These are phyloP conservation scores for Rugosomyces carneus DNA, from an alignment of 1,284 basidiomycete species.

Conservation along the genomic window DNA sequence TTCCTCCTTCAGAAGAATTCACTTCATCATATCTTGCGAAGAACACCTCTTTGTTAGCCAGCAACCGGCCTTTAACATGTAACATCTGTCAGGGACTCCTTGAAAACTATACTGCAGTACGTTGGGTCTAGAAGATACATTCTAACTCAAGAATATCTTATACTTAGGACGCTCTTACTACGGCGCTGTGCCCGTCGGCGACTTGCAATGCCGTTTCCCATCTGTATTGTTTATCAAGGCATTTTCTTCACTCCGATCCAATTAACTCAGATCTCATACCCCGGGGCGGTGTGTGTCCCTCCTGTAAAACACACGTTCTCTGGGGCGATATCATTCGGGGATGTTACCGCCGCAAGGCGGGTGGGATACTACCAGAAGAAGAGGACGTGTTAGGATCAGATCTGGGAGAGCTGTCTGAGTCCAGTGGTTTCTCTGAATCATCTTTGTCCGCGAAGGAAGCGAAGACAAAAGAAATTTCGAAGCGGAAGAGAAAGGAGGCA, in stretches of 20 bases:
- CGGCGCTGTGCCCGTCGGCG: conserved; percentile 39
- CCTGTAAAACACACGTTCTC: conserved; percentile 47
- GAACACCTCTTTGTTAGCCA: conserved; percentile 35
- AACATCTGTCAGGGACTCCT: conserved; percentile 45
- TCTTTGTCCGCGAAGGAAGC: no score
- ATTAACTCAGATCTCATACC: conserved; percentile 46
- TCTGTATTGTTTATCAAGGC: conserved; percentile 58
- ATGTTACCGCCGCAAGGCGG: conserved; percentile 52
- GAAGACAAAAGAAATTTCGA: background rate
- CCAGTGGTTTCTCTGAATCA: no score
- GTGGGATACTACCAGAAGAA: conserved; percentile 16
- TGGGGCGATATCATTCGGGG: conserved; percentile 76
- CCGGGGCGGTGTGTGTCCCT: conserved; percentile 52
- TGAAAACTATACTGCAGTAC: conserved; percentile 37
- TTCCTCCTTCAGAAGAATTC: conserved; percentile 36
- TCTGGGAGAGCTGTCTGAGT: conserved; percentile 26
- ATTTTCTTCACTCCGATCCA: conserved; percentile 40
- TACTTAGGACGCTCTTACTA: conserved; percentile 59
- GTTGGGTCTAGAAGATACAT: conserved; percentile 17
- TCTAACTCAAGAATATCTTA: background rate
- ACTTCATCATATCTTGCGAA: conserved; percentile 51
- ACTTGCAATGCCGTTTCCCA: conserved; percentile 57
- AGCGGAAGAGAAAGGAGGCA: background rate
- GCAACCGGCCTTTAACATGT: conserved; percentile 35
- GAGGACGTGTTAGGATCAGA: conserved; percentile 2